Percentiles rank a stretch among this genome's conserved stretches.
Conservation (phyloP, 352 stramenopile species). For the Pythium utonaiense region DNA sequence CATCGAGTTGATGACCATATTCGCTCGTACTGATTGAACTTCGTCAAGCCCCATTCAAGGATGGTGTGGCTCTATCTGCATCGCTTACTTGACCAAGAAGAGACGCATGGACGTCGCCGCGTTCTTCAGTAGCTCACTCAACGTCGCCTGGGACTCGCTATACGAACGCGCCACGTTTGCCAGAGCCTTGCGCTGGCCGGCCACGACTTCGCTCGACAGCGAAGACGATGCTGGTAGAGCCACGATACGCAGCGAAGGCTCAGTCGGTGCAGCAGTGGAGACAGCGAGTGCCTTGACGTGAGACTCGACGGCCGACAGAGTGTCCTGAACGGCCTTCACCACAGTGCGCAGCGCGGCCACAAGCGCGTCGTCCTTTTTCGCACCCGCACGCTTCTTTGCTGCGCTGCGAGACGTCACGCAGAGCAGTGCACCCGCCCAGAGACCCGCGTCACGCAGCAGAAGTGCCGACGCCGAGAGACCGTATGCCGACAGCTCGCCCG, state of each 20-base stretch:
- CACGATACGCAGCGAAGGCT: not conserved
- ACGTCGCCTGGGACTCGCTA: slow-evolving; percentile 1
- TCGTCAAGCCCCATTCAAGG: not conserved
- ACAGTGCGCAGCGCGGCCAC: slow-evolving; percentile 39
- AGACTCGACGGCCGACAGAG: slow-evolving; percentile 33
- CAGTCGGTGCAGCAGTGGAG: not conserved
- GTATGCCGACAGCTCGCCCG: slow-evolving; percentile 39
- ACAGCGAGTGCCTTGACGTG: slow-evolving; percentile 35
- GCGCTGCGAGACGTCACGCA: slow-evolving; percentile 36
- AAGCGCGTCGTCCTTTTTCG: slow-evolving; percentile 55
- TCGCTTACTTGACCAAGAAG: slow-evolving; percentile 19
- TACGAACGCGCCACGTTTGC: slow-evolving; percentile 11
- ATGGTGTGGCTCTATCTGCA: slow-evolving; percentile 2
- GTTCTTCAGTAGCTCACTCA: slow-evolving; percentile 24
- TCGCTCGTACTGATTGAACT: too few species aligned
- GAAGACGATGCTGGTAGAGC: not conserved
- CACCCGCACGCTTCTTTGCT: slow-evolving; percentile 59
- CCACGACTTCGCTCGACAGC: slow-evolving; percentile 31
- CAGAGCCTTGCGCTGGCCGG: slow-evolving; percentile 20
- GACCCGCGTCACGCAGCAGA: slow-evolving; percentile 52
- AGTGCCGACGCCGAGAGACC: slow-evolving; percentile 48
- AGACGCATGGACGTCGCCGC: slow-evolving; percentile 22
- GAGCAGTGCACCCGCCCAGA: slow-evolving; percentile 51
- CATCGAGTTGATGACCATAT: too few species aligned
- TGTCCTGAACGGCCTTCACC: slow-evolving; percentile 64